phyloP scores from a whole-genome alignment of 176 grass and related monocot species.

The Aegilops tauschii region DNA sequence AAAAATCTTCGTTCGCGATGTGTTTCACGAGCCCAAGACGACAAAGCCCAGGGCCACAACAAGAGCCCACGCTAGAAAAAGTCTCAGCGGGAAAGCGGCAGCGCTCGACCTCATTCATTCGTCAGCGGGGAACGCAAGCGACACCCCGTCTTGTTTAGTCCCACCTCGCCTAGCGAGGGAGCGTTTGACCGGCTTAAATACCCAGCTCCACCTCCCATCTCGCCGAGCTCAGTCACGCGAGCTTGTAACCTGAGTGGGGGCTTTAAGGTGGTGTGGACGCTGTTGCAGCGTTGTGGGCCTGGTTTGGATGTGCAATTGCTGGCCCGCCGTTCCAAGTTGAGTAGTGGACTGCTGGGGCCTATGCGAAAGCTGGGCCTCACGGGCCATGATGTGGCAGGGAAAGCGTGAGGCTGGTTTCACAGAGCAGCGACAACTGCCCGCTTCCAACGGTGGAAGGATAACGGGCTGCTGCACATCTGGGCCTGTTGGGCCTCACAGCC shows the following conservation, averaged over 20 bases:
- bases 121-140: neutral
- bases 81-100: no score
- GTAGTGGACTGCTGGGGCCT: neutral
- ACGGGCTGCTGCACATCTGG: neutral
- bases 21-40: no score
- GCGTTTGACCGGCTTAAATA: neutral
- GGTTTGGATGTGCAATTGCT: no score
- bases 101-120: no score
- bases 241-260: neutral
- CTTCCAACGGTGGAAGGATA: slow-evolving; percentile 47
- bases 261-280: neutral
- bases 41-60: no score
- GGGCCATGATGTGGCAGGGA: neutral
- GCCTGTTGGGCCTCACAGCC: no score
- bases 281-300: neutral
- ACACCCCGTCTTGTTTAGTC: neutral
- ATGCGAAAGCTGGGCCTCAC: neutral
- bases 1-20: no score
- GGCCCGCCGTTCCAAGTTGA: neutral
- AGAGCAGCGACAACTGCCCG: slow-evolving; percentile 44
- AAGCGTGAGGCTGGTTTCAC: slow-evolving; percentile 41
- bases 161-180: neutral
- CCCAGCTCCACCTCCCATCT: neutral
- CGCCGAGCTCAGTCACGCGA: neutral
- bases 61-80: no score